Conservation (phyloP, 2,329 filamentous ascomycete genomes). For the Microdochium nivale region DNA sequence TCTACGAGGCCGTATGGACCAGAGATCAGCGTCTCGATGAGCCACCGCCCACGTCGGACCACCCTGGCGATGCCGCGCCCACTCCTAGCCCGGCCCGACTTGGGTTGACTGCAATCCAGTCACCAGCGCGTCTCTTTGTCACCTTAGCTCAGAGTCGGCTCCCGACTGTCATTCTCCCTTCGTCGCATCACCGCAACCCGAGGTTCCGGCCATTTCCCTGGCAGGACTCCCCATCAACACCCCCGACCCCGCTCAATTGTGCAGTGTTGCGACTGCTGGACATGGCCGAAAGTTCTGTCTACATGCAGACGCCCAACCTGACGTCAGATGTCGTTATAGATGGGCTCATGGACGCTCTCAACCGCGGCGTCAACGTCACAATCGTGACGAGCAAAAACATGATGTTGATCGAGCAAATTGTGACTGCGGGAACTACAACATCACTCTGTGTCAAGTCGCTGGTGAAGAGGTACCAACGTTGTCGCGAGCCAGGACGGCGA, state of each 20-base stretch:
- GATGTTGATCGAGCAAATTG: conserved; percentile 74
- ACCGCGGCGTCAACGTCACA: conserved; percentile 57
- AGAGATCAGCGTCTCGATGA: conserved; percentile 6
- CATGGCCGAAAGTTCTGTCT: conserved; percentile 49
- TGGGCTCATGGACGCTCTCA: conserved; percentile 51
- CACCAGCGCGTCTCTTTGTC: conserved; percentile 10
- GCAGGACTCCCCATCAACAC: conserved; percentile 36
- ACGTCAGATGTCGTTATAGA: conserved; percentile 58
- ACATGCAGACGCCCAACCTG: conserved; percentile 70
- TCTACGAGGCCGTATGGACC: conserved; percentile 64
- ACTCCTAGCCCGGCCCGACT: conserved; percentile 2
- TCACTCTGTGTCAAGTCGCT: conserved; percentile 53
- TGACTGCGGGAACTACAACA: conserved; percentile 70
- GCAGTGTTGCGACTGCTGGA: conserved; percentile 53
- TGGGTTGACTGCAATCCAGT: conserved; percentile 11
- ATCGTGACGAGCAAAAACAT: conserved; percentile 60
- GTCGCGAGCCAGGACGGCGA: conserved; percentile 5
- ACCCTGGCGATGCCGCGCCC: background rate
- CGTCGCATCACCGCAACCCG: conserved; percentile 62
- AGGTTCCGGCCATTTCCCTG: conserved; percentile 53
- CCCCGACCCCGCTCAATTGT: conserved; percentile 59
- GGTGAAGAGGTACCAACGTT: conserved; percentile 39
- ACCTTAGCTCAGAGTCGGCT: conserved; percentile 15
- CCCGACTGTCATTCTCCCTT: conserved; percentile 61
- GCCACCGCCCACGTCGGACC: background rate